Evolutionary conservation across 139 green algal species (phyloP).

Genomic region (Haematococcus lacustris): DNA sequence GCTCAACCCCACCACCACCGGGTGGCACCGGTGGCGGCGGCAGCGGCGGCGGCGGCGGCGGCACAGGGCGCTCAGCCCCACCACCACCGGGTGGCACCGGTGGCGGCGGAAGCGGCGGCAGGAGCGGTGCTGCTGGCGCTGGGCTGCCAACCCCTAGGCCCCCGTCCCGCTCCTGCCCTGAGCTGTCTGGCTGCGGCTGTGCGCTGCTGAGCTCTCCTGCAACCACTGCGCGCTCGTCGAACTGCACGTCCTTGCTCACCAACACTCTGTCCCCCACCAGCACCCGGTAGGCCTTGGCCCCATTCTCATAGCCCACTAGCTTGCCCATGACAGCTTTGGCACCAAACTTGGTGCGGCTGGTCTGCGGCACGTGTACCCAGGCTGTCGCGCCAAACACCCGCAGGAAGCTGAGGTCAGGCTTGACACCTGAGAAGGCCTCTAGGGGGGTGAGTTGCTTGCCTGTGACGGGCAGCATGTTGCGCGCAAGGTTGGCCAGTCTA

Average conservation of each 20-base stretch:
- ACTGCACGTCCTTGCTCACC: not conserved
- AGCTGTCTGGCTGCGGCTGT: not conserved
- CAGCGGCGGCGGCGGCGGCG: too few relatives aligned
- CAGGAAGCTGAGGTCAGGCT: not conserved
- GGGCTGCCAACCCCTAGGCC: too few relatives aligned
- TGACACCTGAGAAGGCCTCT: not conserved
- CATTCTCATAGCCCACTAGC: slow-evolving; percentile 13
- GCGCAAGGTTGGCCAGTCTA: not conserved
- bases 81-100: not conserved
- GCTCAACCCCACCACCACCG: too few relatives aligned
- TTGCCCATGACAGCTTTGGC: not conserved
- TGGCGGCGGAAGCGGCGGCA: not conserved
- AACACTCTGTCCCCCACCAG: slow-evolving; percentile 1
- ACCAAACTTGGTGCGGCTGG: slow-evolving; percentile 19
- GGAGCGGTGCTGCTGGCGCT: too few relatives aligned
- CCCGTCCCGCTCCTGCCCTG: too few relatives aligned
- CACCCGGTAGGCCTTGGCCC: slow-evolving; percentile 14
- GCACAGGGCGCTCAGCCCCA: too few relatives aligned
- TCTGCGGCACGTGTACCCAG: slow-evolving; percentile 6
- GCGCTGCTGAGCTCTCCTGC: not conserved
- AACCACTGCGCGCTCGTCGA: not conserved
- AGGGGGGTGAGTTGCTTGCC: not conserved
- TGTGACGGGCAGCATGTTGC: not conserved
- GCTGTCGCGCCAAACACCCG: not conserved
- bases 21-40: too few relatives aligned